Percentiles rank a stretch among this genome's conserved stretches.
Conservation (phyloP, 192 early-diverging fungal genomes). For the Radiomyces spectabilis region DNA sequence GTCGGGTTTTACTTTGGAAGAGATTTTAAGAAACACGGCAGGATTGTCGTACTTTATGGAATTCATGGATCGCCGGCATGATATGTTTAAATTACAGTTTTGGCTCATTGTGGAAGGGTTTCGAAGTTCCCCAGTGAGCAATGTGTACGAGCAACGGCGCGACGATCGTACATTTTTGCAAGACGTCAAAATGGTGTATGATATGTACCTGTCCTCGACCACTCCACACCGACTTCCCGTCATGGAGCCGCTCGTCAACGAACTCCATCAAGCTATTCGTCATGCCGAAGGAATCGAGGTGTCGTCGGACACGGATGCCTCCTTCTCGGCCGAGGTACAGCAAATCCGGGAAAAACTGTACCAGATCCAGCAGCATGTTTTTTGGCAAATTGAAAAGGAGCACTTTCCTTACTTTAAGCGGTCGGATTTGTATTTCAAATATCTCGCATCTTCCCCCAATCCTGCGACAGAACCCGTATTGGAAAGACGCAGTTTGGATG, state of each 20-base stretch:
- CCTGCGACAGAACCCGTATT: slow-evolving; percentile 14
- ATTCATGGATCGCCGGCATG: slow-evolving; percentile 66
- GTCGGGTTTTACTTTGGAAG: slow-evolving; percentile 21
- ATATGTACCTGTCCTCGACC: slow-evolving; percentile 39
- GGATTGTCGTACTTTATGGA: slow-evolving; percentile 73
- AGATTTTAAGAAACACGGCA: slow-evolving; percentile 57
- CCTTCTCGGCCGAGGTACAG: slow-evolving; percentile 1
- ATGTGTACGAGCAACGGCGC: slow-evolving; percentile 2
- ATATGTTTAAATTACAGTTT: slow-evolving; percentile 59
- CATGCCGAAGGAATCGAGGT: not conserved
- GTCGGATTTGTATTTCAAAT: slow-evolving; percentile 55
- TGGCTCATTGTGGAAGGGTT: slow-evolving; percentile 69
- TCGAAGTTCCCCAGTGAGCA: slow-evolving; percentile 22
- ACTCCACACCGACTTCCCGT: slow-evolving; percentile 31
- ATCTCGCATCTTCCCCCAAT: slow-evolving; percentile 47
- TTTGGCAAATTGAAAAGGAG: slow-evolving; percentile 48
- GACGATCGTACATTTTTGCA: slow-evolving; percentile 31
- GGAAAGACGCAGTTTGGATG: slow-evolving; percentile 12
- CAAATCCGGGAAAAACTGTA: slow-evolving; percentile 25
- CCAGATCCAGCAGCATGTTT: slow-evolving; percentile 55
- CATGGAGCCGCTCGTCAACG: slow-evolving; percentile 22
- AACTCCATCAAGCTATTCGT: slow-evolving; percentile 25
- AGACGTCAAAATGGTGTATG: slow-evolving; percentile 43
- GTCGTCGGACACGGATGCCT: not conserved
- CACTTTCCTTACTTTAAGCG: slow-evolving; percentile 56